Evolutionary conservation across 495 filamentous ascomycete genomes (phyloP), one percentile per base, ranked within the genome.

Genomic region (Bombardia bombarda): DNA sequence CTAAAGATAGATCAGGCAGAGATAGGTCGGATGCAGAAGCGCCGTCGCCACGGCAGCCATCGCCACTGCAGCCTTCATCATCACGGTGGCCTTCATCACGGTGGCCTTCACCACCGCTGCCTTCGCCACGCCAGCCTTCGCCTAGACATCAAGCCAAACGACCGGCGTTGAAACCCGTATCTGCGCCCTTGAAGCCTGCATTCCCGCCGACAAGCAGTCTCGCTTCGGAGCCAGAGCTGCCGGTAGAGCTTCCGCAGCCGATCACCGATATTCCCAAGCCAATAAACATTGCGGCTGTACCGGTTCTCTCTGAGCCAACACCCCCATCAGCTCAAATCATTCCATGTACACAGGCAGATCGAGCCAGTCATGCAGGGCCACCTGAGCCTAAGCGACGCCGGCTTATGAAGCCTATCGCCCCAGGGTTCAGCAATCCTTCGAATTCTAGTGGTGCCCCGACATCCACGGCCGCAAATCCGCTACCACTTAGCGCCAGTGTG

Each of bases 171-270:
- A n/a, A n/a, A n/a, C n/a, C n/a, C n/a, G n/a, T n/a, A n/a, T n/a
- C n/a, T n/a, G n/a, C n/a, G n/a, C n/a, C n/a, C n/a, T n/a, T n/a
- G n/a, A n/a, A 30, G n/a, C n/a, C 8, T 7, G 16, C 2, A 0
- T 57, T 66, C 19, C 54, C 60, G 17, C 51, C 51, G 4, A 70
- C 62, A 39, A 61, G 59, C 34, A 60, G 58, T 30, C 26, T 36
- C 6, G 49, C 44, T 5, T 66, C 68, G 13, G 78, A 80, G 7
- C 67, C 66, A 2, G 66, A 68, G n/a, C 67, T 81, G 55, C 75
- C 80, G 33, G 52, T 73, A 12, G 65, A 68, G 53, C 57, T 75
- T 4, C 78, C 77, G 19, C 60, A 61, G 39, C 69, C 73, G 4
- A 60, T 79, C 12, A 61, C 57, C 16, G 60, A 70, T 25, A 31